phyloP scores from a whole-genome alignment of 306 rosid genomes.

The Fragaria ananassa region DNA sequence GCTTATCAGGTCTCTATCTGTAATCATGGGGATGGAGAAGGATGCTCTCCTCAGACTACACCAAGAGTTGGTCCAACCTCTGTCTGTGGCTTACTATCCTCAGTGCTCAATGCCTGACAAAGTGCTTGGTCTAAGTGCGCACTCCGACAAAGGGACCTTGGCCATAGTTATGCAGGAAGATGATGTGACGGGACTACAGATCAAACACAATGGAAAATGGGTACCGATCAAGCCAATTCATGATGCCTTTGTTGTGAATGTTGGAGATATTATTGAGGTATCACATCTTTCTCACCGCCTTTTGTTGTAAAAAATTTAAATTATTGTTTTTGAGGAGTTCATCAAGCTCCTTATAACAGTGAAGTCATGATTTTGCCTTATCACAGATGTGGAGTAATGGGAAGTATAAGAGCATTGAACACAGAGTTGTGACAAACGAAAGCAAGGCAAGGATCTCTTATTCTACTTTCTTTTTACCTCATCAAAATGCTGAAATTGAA shows the following conservation, averaged over 20 bases:
- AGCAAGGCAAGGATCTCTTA: slow-evolving; percentile 27
- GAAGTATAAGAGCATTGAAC: slow-evolving; percentile 43
- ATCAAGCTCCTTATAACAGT: background rate
- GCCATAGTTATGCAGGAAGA: slow-evolving; percentile 42
- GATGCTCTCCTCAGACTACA: slow-evolving; percentile 32
- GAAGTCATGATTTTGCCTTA: background rate
- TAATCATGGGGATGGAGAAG: slow-evolving; percentile 34
- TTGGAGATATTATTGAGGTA: slow-evolving; percentile 31
- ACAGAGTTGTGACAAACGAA: slow-evolving; percentile 37
- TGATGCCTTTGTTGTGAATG: slow-evolving; percentile 20
- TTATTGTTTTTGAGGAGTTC: background rate
- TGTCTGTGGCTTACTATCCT: slow-evolving; percentile 40
- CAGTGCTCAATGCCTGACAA: slow-evolving; percentile 38
- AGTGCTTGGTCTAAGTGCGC: slow-evolving; percentile 46
- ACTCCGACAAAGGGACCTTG: slow-evolving; percentile 37
- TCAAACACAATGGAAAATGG: slow-evolving; percentile 21
- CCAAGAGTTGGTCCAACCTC: slow-evolving; percentile 26
- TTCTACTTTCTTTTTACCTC: slow-evolving; percentile 29
- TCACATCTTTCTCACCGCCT: background rate
- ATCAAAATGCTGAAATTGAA: slow-evolving; percentile 35
- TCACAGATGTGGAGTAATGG: slow-evolving; percentile 51
- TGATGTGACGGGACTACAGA: slow-evolving; percentile 29
- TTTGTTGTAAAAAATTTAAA: background rate
- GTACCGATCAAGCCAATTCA: slow-evolving; percentile 21
- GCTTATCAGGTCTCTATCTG: slow-evolving; percentile 29